Base-by-base conservation (phyloP, 1,284 basidiomycete species). In the Puccinia hordei region DNA sequence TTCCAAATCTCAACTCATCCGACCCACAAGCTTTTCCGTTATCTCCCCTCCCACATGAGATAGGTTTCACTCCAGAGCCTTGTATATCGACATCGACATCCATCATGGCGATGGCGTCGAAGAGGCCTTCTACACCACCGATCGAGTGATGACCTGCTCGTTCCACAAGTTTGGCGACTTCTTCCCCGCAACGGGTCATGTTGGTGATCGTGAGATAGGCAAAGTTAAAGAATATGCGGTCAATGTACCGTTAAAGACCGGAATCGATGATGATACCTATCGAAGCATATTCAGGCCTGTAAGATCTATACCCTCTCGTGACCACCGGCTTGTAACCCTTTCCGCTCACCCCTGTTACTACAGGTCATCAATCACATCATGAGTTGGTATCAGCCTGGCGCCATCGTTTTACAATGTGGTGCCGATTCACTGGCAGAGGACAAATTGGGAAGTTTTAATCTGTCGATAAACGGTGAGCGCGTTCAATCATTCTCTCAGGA, bases 101-200 rank as follows among this genome's bases (percentile, higher is more conserved):
- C 96, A 98, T 86, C 96, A 99, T 84, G 96, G 96, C 9, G 97
- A 99, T 85, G 97, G 96, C 24, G 96, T 99, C 49, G 96, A 99
- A 84, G 96, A 99, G 85, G 97, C 96, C 0, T 99, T 99, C 88
- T 98, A 98, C 86, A 95, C 93, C 33, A 98, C 94, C 2, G 93
- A 99, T 85, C 89, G 96, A 74, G 96, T 99, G 83, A 94, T 98
- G 92, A 98, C 96, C 2, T 91, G 91, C 85, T 92, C 92, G 57
- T 97, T 99, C 85, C 97, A 99, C 88, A 88, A 88, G 83, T 98
- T 92, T 84, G 95, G 96, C 30, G 95, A 98, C 84, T 99, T 94
- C 86, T 99, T 99, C 86, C 96, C 96, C 0, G 95, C 95, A 0
- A 97, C 95, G 30, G 78, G 78, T 13, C 78, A 80, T 57, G 78